Conservation (phyloP, 352 stramenopile species). For the Discostella stelligera region DNA sequence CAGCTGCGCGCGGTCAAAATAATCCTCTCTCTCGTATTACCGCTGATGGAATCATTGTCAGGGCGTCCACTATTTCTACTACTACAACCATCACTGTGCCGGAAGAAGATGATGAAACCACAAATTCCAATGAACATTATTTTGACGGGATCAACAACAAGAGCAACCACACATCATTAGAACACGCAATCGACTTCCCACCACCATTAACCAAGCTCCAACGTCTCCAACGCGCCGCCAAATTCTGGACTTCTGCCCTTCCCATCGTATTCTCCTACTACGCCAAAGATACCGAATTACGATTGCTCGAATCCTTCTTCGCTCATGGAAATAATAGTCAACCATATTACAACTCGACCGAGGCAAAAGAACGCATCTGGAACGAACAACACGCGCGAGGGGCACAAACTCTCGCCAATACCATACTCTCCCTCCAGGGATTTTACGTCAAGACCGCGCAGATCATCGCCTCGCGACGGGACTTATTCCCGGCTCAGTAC, state of each 20-base stretch:
- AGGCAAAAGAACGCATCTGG: conserved; percentile 72
- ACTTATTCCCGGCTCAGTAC: conserved; percentile 85
- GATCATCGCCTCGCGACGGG: conserved; percentile 82
- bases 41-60: too few species aligned
- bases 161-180: conserved; percentile 1
- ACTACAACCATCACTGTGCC: background rate
- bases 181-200: conserved; percentile 50
- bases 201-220: conserved; percentile 60
- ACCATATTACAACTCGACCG: conserved; percentile 36
- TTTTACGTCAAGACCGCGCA: conserved; percentile 88
- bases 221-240: conserved; percentile 59
- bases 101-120: too few species aligned
- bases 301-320: conserved; percentile 64
- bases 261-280: conserved; percentile 80
- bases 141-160: background rate
- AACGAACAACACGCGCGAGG: conserved; percentile 72
- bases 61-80: background rate
- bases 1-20: too few species aligned
- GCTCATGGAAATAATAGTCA: conserved; percentile 3
- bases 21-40: too few species aligned
- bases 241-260: conserved; percentile 75
- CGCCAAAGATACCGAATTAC: conserved; percentile 61
- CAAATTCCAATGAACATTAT: too few species aligned
- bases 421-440: conserved; percentile 82
- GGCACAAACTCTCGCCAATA: conserved; percentile 69